phyloP scores from a whole-genome alignment of 345 rosid genomes.

The Eucalyptus coolabah region DNA sequence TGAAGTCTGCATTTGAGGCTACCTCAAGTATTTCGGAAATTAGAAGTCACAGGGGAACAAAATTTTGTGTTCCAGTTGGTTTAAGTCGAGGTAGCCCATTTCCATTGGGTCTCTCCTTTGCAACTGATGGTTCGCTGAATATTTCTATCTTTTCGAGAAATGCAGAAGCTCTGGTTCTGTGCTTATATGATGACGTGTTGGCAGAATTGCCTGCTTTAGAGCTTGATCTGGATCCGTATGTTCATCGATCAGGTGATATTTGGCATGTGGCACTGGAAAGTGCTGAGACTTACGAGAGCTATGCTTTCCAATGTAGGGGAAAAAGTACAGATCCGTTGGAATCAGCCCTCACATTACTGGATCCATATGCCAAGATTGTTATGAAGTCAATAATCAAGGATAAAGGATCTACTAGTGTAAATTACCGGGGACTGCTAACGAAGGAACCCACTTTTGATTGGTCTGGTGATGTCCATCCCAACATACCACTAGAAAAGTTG shows the following conservation, averaged over 20 bases:
- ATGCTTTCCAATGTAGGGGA: slow-evolving; percentile 55
- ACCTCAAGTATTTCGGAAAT: slow-evolving; percentile 26
- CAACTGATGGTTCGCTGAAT: slow-evolving; percentile 50
- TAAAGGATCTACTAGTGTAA: slow-evolving; percentile 5
- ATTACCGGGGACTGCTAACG: slow-evolving; percentile 39
- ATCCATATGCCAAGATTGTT: slow-evolving; percentile 69
- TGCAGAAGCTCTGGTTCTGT: slow-evolving; percentile 42
- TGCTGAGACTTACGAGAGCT: slow-evolving; percentile 35
- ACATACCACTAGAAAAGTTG: slow-evolving; percentile 53
- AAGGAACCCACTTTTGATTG: slow-evolving; percentile 68
- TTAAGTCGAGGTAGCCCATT: slow-evolving; percentile 49
- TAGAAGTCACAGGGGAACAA: slow-evolving; percentile 39
- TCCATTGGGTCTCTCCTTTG: slow-evolving; percentile 77
- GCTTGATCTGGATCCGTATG: slow-evolving; percentile 86
- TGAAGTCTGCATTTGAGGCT: slow-evolving; percentile 26
- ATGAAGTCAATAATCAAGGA: slow-evolving; percentile 5
- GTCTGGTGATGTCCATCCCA: slow-evolving; percentile 50
- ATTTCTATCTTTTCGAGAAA: slow-evolving; percentile 64
- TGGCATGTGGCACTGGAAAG: slow-evolving; percentile 74
- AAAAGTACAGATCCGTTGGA: slow-evolving; percentile 3
- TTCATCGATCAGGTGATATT: slow-evolving; percentile 73
- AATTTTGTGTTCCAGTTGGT: slow-evolving; percentile 80
- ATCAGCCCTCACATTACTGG: slow-evolving; percentile 32
- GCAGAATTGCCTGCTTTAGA: slow-evolving; percentile 59
- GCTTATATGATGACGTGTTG: slow-evolving; percentile 50